These are phyloP conservation scores for Mortierella sp. DNA, from an alignment of 371 early-diverging fungal genomes.

Conservation along the genomic window DNA sequence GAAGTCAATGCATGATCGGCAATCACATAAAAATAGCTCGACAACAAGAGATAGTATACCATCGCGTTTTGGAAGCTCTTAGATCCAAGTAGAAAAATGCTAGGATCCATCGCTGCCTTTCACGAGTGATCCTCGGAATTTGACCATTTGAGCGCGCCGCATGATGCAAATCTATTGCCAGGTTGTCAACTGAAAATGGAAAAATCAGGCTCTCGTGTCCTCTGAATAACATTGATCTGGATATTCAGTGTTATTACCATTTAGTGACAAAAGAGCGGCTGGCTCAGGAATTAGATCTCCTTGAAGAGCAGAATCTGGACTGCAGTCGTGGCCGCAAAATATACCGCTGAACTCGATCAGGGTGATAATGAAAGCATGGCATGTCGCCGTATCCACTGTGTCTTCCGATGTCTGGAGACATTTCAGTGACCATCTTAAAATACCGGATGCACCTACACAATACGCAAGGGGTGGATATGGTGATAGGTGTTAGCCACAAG, in stretches of 20 bases:
- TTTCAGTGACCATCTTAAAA: neutral
- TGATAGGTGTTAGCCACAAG: no score
- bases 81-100: constrained; percentile 2
- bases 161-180: neutral
- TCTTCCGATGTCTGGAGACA: neutral
- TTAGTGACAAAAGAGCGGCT: neutral
- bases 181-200: neutral
- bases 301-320: neutral
- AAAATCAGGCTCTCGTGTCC: neutral
- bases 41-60: neutral
- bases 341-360: neutral
- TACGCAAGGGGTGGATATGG: neutral
- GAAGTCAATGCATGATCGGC: neutral
- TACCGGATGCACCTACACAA: neutral
- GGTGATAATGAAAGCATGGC: constrained; percentile 1
- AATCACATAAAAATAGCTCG: neutral
- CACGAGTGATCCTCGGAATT: no score
- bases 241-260: neutral
- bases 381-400: neutral
- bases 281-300: neutral
- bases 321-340: neutral
- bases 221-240: neutral
- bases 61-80: neutral
- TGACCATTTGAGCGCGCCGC: neutral
- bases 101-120: constrained; percentile 1